Base-by-base conservation (phyloP, 2,329 filamentous ascomycete species). In the Dothistroma pini region DNA sequence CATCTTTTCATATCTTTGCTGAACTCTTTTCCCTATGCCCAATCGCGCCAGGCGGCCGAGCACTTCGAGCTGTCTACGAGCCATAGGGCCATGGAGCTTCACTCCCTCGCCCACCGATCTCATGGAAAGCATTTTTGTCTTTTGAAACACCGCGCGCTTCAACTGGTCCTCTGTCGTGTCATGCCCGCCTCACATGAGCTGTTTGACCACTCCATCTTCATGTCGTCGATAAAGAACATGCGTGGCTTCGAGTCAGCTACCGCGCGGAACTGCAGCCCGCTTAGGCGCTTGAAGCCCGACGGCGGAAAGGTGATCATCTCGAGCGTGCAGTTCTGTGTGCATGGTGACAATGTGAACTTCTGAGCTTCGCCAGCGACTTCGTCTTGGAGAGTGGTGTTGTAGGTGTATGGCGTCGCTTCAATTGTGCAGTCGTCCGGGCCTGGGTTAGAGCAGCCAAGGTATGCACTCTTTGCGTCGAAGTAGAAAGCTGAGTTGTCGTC, bases 121-220 rank as follows among this genome's bases (percentile, higher is more conserved):
- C 38, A 14, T 44, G n/a, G 12, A 14, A 16, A 44, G n/a, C n/a
- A 44, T 8, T 14, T 19, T 44, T 44, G n/a, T n/a, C 5, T 9
- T 29, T 51, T 19, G 25, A 7, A 44, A 49, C 11, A 21, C 22
- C 29, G 32, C 50, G 10, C n/a, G 9, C 22, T 41, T 59, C 38
- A 63, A 22, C 41, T 35, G 48, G 55, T 64, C 32, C 54, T 52
- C 57, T 64, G 57, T 35, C 93, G 50, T 88, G 89, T 0, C 89
- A 89, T 69, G 82, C 87, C 81, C 56, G 81, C 80, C 38, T 72
- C 74, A 64, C 81, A 83, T 47, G 72, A 79, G 62, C 79, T 79
- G 71, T 83, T 78, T 59, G 72, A 76, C 81, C 81, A 84, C 48
- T 74, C 76, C 68, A 82, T 68, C 51, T 74, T 64, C 59, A 83